phyloP scores from a whole-genome alignment of 495 filamentous ascomycete genomes.

The Tuber borchii region DNA sequence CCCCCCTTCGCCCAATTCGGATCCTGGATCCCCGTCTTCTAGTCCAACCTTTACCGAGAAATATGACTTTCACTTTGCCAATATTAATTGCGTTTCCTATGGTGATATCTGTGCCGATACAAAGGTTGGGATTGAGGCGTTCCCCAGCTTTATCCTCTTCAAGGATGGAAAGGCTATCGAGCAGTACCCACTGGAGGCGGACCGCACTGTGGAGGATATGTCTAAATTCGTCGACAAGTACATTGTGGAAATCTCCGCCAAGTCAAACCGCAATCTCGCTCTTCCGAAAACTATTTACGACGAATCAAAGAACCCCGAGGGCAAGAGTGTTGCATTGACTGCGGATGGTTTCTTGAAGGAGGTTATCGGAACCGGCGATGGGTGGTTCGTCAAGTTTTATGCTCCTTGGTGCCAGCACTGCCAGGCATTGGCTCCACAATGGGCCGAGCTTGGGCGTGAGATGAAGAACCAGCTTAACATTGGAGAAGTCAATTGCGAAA shows the following conservation, averaged over 20 bases:
- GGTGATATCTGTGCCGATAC: conserved; percentile 58
- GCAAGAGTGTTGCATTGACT: conserved; percentile 60
- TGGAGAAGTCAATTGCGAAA: conserved; percentile 93
- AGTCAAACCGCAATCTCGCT: conserved; percentile 65
- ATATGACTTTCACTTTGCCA: conserved; percentile 85
- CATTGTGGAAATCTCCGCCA: conserved; percentile 56
- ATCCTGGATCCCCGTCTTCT: conserved; percentile 37
- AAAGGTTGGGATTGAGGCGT: conserved; percentile 57
- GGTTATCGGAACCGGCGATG: conserved; percentile 79
- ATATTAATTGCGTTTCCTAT: conserved; percentile 74
- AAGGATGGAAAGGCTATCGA: conserved; percentile 69
- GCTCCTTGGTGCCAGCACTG: conserved; percentile 96
- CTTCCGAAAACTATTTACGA: conserved; percentile 41
- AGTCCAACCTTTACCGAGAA: conserved; percentile 54
- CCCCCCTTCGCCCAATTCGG: conserved; percentile 39
- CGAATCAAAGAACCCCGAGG: conserved; percentile 18
- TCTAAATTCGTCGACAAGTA: conserved; percentile 66
- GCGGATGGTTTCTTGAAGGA: conserved; percentile 78
- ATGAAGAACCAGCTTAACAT: conserved; percentile 82
- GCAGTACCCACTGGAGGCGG: conserved; percentile 36
- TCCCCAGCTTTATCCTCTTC: conserved; percentile 71
- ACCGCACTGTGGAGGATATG: conserved; percentile 44
- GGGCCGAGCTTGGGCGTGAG: conserved; percentile 81
- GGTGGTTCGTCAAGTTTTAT: conserved; percentile 99
- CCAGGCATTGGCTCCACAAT: conserved; percentile 81